Base-by-base conservation (phyloP, 805 yeast genomes). In the Yamadazyma endophytica region DNA sequence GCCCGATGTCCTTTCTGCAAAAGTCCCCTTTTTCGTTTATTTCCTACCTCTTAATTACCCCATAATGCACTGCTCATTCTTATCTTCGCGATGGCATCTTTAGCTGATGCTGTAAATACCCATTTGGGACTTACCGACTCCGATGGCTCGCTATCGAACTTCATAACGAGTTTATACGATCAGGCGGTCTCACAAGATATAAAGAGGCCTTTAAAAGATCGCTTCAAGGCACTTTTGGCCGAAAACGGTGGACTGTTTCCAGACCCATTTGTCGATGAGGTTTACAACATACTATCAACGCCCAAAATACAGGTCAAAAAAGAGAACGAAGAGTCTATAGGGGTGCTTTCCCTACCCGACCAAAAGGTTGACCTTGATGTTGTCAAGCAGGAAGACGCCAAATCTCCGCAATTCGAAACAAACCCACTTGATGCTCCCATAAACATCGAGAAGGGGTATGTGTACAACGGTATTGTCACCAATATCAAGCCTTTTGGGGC, bases 401-500 rank as follows among this genome's bases (percentile, higher is more conserved):
- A 19, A 19, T 8, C 8, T 19, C 21, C 21, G 11, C 8, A 13
- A 13, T 13, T 12, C 5, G 17, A 27, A 21, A 9, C 25, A 9
- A 16, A 28, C 14, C 9, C 16, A 3, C 21, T 15, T 19, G 9
- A 24, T 14, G 24, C 13, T 6, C 14, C 11, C 9, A 24, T 26
- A 12, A 28, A 39, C 8, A 63, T 76, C 0, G 42, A 51, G 4
- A 36, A 65, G 1, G 77, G 75, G 12, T 53, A 65, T 15, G 58
- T 84, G 0, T 79, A 81, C 44, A 54, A 54, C 17, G 97, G 95
- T 0, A 55, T 42, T 16, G 81, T 90, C 3, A 66, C 64, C 28
- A 75, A 73, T 26, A 44, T 84, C 1, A 76, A 77, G 25, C 54
- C 71, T 2, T 89, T 77, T 56, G 97, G 97, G 1, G 94, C 87